Evolutionary conservation across 176 grass and related monocot species (phyloP), one percentile per base, ranked within the genome.

Genomic region (Oryza officinalis): DNA sequence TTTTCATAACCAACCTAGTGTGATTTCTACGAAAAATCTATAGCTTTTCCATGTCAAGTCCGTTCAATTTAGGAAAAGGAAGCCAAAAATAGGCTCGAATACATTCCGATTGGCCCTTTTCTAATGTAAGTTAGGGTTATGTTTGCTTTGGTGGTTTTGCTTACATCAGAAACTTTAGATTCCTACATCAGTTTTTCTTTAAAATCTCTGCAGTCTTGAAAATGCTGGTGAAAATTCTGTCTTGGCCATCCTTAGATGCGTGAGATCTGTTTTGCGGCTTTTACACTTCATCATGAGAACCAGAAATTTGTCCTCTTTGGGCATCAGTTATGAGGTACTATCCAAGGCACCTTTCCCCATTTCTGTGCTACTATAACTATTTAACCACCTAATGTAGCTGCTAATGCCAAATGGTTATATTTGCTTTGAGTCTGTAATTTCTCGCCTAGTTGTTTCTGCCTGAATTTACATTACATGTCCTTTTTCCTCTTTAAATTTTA

Each of bases 141-240:
- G 59, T 72, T 66, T 77, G 17, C 41, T 63, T 75, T 75, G 40
- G 28, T 63, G 46, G 8, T 71, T 71, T 64, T 83, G 15, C 13
- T 89, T 41, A 25, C 74, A 44, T 57, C 27, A 41, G 71, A 59
- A 26, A 65, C 17, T 27, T 33, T 32, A 27, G 26, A 35, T 46
- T 54, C 67, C 59, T 50, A 60, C 52, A 23, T 80, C 27, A 35
- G 25, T 84, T 67, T 69, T 23, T 77, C 57, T 67, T 76, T 33
- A 70, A 75, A 31, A 65, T 80, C 35, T 77, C 76, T 83, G 69
- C 86, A 94, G 92, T 71, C 92, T 97, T 89, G 95, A 97, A 85
- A 94, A 94, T 88, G 88, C 95, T 84, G 92, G 92, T 69, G 95
- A 97, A 89, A 89, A 74, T 87, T 97, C 90, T 37, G 84, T 97